Evolutionary conservation across 805 yeast species (phyloP).

Genomic region (Saturnispora diversa): DNA sequence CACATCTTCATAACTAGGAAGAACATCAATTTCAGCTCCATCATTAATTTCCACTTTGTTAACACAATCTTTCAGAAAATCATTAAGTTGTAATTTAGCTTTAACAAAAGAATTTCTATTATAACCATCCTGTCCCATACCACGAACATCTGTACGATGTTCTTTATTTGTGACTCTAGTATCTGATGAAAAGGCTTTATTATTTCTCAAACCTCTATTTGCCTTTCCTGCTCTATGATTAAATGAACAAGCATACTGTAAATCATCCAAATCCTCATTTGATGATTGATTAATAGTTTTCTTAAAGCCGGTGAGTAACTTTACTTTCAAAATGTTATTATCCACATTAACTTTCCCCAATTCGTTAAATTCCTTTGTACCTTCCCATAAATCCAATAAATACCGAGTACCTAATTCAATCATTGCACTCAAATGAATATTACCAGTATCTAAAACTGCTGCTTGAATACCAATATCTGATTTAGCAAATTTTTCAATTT

Average conservation of each 20-base stretch:
- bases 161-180: constrained; percentile 61
- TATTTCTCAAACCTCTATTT: constrained; percentile 76
- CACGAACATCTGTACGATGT: constrained; percentile 69
- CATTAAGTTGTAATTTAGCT: constrained; percentile 46
- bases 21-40: constrained; percentile 18
- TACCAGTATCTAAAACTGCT: constrained; percentile 33
- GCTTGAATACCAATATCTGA: constrained; percentile 36
- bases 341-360: constrained; percentile 6
- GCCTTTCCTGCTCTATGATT: constrained; percentile 86
- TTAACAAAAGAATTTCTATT: constrained; percentile 38
- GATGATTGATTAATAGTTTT: constrained; percentile 17
- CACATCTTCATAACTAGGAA: constrained; percentile 52
- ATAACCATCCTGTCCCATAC: constrained; percentile 64
- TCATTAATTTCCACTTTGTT: constrained; percentile 26
- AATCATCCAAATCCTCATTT: constrained; percentile 23
- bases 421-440: constrained; percentile 48
- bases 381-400: constrained; percentile 38
- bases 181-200: constrained; percentile 73
- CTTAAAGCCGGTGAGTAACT: constrained; percentile 18
- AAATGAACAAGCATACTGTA: constrained; percentile 44
- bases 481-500: constrained; percentile 39
- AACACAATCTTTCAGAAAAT: constrained; percentile 51
- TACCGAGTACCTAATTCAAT: constrained; percentile 69
- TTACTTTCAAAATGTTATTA: constrained; percentile 19
- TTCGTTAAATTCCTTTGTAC: constrained; percentile 25